Conservation (phyloP, 805 yeast species). For the Nakazawaea laoshanensis region DNA sequence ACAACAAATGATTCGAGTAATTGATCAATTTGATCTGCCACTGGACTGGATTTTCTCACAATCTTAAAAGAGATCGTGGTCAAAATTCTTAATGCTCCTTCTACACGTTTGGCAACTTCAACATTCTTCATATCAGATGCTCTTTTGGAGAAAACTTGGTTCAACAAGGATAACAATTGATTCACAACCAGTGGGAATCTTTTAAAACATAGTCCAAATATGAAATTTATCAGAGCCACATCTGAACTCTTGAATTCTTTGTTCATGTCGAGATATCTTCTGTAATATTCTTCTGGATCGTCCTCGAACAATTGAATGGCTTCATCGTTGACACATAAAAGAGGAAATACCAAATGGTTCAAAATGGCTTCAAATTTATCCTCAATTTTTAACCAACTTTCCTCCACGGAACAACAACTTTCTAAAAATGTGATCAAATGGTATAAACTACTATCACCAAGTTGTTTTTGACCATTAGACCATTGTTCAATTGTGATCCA, state of each 20-base stretch:
- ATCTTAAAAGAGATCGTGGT: slow-evolving; percentile 57
- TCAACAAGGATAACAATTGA: slow-evolving; percentile 45
- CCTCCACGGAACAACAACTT: slow-evolving; percentile 37
- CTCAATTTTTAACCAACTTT: slow-evolving; percentile 58
- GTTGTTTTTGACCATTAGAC: slow-evolving; percentile 58
- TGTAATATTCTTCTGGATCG: slow-evolving; percentile 86
- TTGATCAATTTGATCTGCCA: slow-evolving; percentile 49
- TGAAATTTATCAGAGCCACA: slow-evolving; percentile 39
- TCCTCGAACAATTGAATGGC: slow-evolving; percentile 69
- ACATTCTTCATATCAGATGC: slow-evolving; percentile 22
- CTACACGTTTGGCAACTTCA: slow-evolving; percentile 47
- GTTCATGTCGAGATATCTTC: slow-evolving; percentile 53
- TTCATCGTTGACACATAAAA: slow-evolving; percentile 60
- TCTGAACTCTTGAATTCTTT: slow-evolving; percentile 40
- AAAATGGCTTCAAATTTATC: slow-evolving; percentile 60
- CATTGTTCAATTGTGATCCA: slow-evolving; percentile 60
- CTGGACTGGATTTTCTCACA: slow-evolving; percentile 42
- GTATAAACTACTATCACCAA: slow-evolving; percentile 53
- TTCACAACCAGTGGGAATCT: slow-evolving; percentile 34
- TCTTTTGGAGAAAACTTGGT: slow-evolving; percentile 30
- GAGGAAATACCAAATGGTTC: slow-evolving; percentile 66
- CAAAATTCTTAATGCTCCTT: slow-evolving; percentile 69
- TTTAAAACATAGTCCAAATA: slow-evolving; percentile 27
- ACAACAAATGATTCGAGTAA: slow-evolving; percentile 52
- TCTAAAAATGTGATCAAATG: slow-evolving; percentile 55